Base-by-base conservation (phyloP, 108 stramenopile genomes). In the Discostella stelligeroides region DNA sequence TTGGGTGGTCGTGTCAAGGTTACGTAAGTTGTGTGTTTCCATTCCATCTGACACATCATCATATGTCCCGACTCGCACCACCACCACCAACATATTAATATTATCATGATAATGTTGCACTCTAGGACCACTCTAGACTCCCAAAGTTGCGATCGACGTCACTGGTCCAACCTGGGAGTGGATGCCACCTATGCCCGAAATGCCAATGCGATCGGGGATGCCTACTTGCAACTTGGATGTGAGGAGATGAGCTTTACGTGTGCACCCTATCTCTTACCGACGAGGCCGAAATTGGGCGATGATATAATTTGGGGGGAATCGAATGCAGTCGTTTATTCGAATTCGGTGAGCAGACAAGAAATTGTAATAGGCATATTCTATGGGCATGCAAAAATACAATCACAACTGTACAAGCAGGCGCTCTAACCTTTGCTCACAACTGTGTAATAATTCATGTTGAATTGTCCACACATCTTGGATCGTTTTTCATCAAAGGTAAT, bases 241-340 rank as follows among this genome's bases (percentile, higher is more conserved):
- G n/a, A n/a, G n/a, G 60, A 75, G 56, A 55, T 51, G 12, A 82
- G 81, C 13, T 91, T 94, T 70, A 94, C 93, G 7, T 94, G 93
- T 75, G 93, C 93, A 29, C 93, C 93, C 4, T 94, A 94, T 68
- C 76, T 94, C 11, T 39, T 91, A 20, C 69, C 70, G 11, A 43
- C 46, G 17, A 72, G 55, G 24, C 82, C 82, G 29, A 27, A 67
- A 6, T 47, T 61, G 12, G 75, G 73, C 27, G 76, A 90, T 34
- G 75, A 94, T 39, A 78, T 90, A 10, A 80, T 76, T 12, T 94
- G 89, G 90, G 88, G 88, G 8, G 93, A 94, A 81, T 80, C 77
- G 54, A 94, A 95, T 73, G 93, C 93, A 3, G 93, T 95, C 1
- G 90, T 92, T 1, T 95, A 82, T 60, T 80, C 89, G 49, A 95